Base-by-base conservation (phyloP, 169 alveolate genomes). In the Prorocentrum cordatum region DNA sequence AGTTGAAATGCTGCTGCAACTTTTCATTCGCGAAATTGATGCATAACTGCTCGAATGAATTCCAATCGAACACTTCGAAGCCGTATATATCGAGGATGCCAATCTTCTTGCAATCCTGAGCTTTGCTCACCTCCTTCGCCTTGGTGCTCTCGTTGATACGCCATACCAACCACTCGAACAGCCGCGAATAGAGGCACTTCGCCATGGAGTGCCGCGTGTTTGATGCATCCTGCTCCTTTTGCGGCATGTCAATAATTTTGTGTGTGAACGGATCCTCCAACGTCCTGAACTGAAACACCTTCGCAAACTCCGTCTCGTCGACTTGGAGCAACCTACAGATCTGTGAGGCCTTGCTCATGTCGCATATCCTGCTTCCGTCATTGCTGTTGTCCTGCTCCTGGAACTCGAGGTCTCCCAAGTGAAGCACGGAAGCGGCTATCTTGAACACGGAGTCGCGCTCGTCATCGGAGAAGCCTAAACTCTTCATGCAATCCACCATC, bases 11-110 rank as follows among this genome's bases (percentile, higher is more conserved):
- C 92, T 98, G 97, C 91, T 97, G 99, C 18, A 97, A 95, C 91
- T 97, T 96, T 92, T 98, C 99, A 93, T 98, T 98, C 20, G 99
- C 97, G 80, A 96, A 97, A 92, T 98, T 98, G 80, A 98, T 98
- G 93, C 98, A 95, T 84, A 98, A 94, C 93, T 98, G 98, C 87
- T 98, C 99, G 92, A 97, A 98, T 33, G 99, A 96, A 94, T 98
- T 98, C 99, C 82, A 98, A 3, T 50, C 64, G 20, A 50, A 82
- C 29, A 84, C 92, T n/a, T 83, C 91, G 47, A 83, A 83, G 26
- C 92, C 92, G 39, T 84, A 84, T 70, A 84, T 84, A 75, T 84
- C 92, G 50, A 84, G 14, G 12, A 59, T 83, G 24, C 89, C 89
- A 38, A 79, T 79, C 89, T 79, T 79, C 59, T 75, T 75, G 50